Percentiles rank a stretch among this genome's conserved stretches.
Conservation (phyloP, 2,329 filamentous ascomycete genomes). For the Beauveria australis region DNA sequence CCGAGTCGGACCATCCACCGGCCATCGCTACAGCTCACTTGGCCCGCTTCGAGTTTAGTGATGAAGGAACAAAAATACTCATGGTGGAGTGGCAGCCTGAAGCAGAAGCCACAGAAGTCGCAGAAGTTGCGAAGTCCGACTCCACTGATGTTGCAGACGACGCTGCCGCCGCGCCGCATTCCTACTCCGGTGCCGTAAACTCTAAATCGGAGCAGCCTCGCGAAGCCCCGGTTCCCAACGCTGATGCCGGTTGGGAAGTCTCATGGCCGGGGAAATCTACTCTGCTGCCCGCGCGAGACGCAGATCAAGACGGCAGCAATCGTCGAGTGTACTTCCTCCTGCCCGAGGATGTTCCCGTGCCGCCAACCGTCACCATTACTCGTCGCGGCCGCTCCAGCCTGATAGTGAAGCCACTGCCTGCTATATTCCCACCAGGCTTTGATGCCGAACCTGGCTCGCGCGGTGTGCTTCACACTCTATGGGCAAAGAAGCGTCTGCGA, state of each 20-base stretch:
- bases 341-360: constrained; percentile 62
- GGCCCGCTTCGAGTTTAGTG: constrained; percentile 79
- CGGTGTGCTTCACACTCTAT: constrained; percentile 81
- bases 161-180: not conserved
- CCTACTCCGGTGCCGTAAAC: not conserved
- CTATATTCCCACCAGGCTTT: constrained; percentile 74
- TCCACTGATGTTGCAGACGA: not conserved
- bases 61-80: constrained; percentile 81
- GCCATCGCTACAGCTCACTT: constrained; percentile 26
- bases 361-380: constrained; percentile 61
- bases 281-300: constrained; percentile 52
- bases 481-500: constrained; percentile 75
- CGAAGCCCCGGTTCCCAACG: constrained; percentile 12
- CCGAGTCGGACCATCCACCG: constrained; percentile 3
- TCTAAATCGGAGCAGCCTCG: not conserved
- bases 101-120: not conserved
- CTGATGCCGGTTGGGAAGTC: constrained; percentile 56
- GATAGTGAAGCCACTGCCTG: constrained; percentile 70
- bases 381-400: constrained; percentile 34
- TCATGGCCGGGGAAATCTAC: constrained; percentile 76
- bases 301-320: constrained; percentile 25
- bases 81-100: constrained; percentile 79
- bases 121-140: not conserved
- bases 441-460: constrained; percentile 64
- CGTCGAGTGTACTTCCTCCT: constrained; percentile 75